phyloP scores from a whole-genome alignment of 352 stramenopile species.

The Blastocystis sp. region DNA sequence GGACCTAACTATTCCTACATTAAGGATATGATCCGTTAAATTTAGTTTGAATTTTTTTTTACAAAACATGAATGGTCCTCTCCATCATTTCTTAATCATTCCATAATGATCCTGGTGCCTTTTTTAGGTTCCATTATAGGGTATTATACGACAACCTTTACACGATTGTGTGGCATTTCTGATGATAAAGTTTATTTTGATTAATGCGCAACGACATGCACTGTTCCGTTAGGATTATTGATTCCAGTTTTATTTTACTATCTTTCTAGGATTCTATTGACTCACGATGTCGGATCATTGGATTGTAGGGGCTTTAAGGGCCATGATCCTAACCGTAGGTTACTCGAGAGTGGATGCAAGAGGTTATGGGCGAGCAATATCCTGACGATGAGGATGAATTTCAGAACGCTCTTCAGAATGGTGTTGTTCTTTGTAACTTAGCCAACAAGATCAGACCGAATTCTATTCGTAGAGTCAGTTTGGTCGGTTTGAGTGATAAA shows the following conservation, averaged over 20 bases:
- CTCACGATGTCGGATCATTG: slow-evolving; percentile 46
- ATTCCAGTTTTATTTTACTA: slow-evolving; percentile 20
- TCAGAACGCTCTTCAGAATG: slow-evolving; percentile 44
- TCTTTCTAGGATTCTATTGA: slow-evolving; percentile 10
- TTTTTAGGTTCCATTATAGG: background rate
- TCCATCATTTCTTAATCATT: too few species aligned
- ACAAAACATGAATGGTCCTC: too few species aligned
- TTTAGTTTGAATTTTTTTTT: background rate
- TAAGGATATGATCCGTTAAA: slow-evolving; percentile 36
- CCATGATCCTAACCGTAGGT: background rate
- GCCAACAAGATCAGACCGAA: slow-evolving; percentile 49
- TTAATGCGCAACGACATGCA: background rate
- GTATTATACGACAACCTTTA: background rate
- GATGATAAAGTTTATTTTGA: background rate
- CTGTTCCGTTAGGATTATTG: slow-evolving; percentile 4
- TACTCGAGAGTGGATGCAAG: slow-evolving; percentile 52
- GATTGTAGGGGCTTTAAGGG: slow-evolving; percentile 19
- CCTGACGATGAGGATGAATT: slow-evolving; percentile 57
- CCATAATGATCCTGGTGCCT: too few species aligned
- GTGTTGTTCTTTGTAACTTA: slow-evolving; percentile 28
- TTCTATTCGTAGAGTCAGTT: slow-evolving; percentile 5
- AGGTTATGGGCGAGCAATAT: slow-evolving; percentile 52
- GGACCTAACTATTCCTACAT: background rate
- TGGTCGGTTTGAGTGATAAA: background rate
- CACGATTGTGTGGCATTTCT: too few species aligned